phyloP scores from a whole-genome alignment of 1,284 basidiomycete species.

The Ceratobasidium sp. region DNA sequence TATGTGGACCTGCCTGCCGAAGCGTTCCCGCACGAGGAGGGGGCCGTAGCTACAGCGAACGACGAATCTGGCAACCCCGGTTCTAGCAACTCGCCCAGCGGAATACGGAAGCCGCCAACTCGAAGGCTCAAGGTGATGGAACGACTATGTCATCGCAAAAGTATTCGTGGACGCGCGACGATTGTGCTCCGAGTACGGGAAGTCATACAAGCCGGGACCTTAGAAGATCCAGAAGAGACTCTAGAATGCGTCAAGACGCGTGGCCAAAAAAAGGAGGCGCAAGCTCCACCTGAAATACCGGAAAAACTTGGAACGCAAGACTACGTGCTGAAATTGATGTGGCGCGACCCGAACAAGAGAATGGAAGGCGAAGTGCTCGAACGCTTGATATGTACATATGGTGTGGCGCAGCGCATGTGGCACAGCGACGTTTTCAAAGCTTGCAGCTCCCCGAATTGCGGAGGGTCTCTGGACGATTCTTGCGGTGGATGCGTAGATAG shows the following conservation, averaged over 20 bases:
- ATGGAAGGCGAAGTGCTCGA: conserved; percentile 35
- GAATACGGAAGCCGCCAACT: background rate
- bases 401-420: conserved; percentile 14
- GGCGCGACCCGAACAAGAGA: conserved; percentile 8
- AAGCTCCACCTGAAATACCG: background rate
- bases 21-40: background rate
- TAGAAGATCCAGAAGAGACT: background rate
- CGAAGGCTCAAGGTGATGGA: conserved; percentile 29
- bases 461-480: background rate
- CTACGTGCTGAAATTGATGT: conserved; percentile 41
- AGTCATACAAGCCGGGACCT: background rate
- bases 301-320: background rate
- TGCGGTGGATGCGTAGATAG: background rate
- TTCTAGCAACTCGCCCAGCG: background rate
- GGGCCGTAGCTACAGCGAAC: too few species aligned
- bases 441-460: background rate
- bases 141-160: conserved; percentile 22
- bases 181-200: conserved; percentile 24
- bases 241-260: background rate
- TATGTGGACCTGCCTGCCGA: conserved; percentile 26
- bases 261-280: background rate
- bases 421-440: conserved; percentile 1
- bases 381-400: background rate
- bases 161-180: conserved; percentile 30
- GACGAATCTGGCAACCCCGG: too few species aligned